These are phyloP conservation scores for Cyphellophora europaea DNA, from an alignment of 2,329 filamentous ascomycete species.

Conservation along the genomic window DNA sequence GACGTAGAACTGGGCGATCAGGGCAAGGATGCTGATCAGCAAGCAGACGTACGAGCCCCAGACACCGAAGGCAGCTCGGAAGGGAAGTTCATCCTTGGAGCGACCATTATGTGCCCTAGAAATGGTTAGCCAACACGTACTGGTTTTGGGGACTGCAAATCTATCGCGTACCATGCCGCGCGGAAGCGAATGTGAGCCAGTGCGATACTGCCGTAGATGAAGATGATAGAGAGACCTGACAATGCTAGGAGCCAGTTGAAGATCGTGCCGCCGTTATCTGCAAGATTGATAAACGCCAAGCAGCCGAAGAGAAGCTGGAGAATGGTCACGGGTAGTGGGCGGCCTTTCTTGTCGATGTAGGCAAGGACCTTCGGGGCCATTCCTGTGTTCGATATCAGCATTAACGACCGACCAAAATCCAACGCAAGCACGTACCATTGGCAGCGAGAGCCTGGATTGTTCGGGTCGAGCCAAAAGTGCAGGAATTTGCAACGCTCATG, in stretches of 20 bases:
- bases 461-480: constrained; percentile 83
- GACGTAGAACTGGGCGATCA: constrained; percentile 82
- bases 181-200: constrained; percentile 79
- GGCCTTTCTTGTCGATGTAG: constrained; percentile 75
- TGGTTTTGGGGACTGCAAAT: constrained; percentile 1
- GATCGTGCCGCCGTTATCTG: constrained; percentile 36
- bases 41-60: constrained; percentile 74
- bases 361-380: constrained; percentile 69
- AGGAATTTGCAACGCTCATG: constrained; percentile 81
- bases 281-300: constrained; percentile 64
- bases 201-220: constrained; percentile 49
- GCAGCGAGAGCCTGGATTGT: constrained; percentile 85
- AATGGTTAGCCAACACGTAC: constrained; percentile 5
- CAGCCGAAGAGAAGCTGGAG: constrained; percentile 61
- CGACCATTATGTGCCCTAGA: constrained; percentile 49
- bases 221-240: constrained; percentile 63
- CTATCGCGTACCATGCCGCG: constrained; percentile 47
- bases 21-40: constrained; percentile 62
- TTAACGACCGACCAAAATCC: constrained; percentile 4
- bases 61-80: constrained; percentile 69
- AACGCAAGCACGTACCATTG: constrained; percentile 34
- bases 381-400: constrained; percentile 30
- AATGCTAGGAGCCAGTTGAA: constrained; percentile 75
- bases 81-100: constrained; percentile 66
- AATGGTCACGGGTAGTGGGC: constrained; percentile 64